These are phyloP conservation scores for Solanum medicagineum DNA, from an alignment of 257 asterid genomes.

Conservation along the genomic window DNA sequence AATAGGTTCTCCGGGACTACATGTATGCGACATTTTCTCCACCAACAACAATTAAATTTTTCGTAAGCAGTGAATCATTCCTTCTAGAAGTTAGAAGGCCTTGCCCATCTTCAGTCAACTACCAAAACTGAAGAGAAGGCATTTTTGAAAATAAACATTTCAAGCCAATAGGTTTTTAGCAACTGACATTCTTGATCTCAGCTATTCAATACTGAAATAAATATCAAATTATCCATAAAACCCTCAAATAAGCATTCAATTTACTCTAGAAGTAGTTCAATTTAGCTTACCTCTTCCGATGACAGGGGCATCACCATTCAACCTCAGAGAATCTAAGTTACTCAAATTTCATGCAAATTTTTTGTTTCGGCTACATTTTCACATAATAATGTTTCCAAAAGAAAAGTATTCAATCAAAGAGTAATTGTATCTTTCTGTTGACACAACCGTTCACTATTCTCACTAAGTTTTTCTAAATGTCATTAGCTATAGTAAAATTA, in stretches of 20 bases:
- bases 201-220: slow-evolving; percentile 65
- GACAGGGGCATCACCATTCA: slow-evolving; percentile 79
- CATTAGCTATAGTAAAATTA: no score
- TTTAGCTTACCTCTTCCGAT: slow-evolving; percentile 53
- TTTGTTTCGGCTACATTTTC: background rate
- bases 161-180: slow-evolving; percentile 17
- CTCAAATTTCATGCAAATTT: background rate
- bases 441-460: no score
- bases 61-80: slow-evolving; percentile 64
- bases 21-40: slow-evolving; percentile 70
- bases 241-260: background rate
- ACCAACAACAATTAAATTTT: slow-evolving; percentile 73
- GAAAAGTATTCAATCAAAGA: background rate
- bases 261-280: background rate
- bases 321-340: slow-evolving; percentile 17
- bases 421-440: background rate
- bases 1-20: slow-evolving; percentile 28
- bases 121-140: slow-evolving; percentile 93
- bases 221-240: background rate
- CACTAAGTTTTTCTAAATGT: no score
- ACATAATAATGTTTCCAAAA: background rate
- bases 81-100: slow-evolving; percentile 79
- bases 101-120: slow-evolving; percentile 74
- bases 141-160: slow-evolving; percentile 30
- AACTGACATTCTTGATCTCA: slow-evolving; percentile 14